Conservation (phyloP, 2,329 filamentous ascomycete genomes). For the Laburnicola sp. region DNA sequence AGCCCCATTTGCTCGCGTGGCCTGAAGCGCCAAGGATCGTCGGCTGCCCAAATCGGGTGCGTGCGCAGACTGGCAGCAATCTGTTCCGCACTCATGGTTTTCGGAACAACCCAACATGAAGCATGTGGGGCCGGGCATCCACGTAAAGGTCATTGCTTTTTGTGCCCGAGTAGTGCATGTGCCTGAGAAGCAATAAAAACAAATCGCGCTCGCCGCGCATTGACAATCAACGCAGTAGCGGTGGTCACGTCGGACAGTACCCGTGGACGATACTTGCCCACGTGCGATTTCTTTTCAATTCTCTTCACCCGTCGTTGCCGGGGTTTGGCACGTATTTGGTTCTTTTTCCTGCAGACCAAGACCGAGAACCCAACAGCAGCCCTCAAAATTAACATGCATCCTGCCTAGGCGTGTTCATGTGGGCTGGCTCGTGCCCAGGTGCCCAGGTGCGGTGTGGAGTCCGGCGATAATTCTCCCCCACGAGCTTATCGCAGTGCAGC, state of each 20-base stretch:
- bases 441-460: conserved; percentile 24
- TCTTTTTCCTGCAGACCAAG: conserved; percentile 6
- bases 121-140: not conserved
- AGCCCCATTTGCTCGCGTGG: conserved; percentile 21
- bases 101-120: conserved; percentile 12
- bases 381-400: conserved; percentile 23
- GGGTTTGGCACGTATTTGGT: not conserved
- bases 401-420: conserved; percentile 33
- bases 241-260: conserved; percentile 4
- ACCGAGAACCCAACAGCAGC: conserved; percentile 21
- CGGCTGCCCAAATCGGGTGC: conserved; percentile 11
- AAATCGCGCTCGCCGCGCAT: no score
- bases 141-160: not conserved
- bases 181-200: not conserved
- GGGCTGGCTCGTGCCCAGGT: conserved; percentile 24
- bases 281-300: not conserved
- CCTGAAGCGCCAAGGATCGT: conserved; percentile 14
- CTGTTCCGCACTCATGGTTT: conserved; percentile 19
- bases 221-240: no score
- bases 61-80: conserved; percentile 12
- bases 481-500: conserved; percentile 38
- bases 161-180: not conserved
- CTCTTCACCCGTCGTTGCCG: conserved; percentile 4
- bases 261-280: not conserved
- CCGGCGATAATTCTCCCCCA: conserved; percentile 31